phyloP scores from a whole-genome alignment of 2,329 filamentous ascomycete genomes.

The Neocatenulostroma microsporum region DNA sequence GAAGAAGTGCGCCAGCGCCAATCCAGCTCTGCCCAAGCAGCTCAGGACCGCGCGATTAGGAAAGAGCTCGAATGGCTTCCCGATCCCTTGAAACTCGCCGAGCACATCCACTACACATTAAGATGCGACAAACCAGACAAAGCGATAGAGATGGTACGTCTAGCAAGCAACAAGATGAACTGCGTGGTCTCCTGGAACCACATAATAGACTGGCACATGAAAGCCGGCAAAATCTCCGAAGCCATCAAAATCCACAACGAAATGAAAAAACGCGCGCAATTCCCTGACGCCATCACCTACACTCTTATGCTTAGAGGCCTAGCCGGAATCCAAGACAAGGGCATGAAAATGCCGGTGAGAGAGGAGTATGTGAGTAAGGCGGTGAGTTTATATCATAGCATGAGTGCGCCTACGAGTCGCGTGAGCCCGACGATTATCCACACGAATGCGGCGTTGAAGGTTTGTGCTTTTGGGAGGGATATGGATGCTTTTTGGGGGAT shows the following conservation, averaged over 20 bases:
- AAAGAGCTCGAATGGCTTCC: slow-evolving; percentile 55
- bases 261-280: slow-evolving; percentile 91
- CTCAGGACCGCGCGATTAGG: slow-evolving; percentile 32
- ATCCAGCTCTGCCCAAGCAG: too few species aligned
- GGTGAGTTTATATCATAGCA: slow-evolving; percentile 66
- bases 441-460: slow-evolving; percentile 77
- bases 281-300: slow-evolving; percentile 74
- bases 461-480: slow-evolving; percentile 66
- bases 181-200: slow-evolving; percentile 82
- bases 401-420: slow-evolving; percentile 55
- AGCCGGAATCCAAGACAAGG: slow-evolving; percentile 28
- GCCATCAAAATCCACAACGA: slow-evolving; percentile 87
- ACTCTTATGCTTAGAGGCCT: slow-evolving; percentile 75
- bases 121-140: slow-evolving; percentile 53
- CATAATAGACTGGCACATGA: slow-evolving; percentile 64
- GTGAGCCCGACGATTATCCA: slow-evolving; percentile 72
- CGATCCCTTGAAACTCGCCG: slow-evolving; percentile 66
- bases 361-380: slow-evolving; percentile 59
- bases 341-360: slow-evolving; percentile 48
- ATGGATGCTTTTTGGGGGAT: slow-evolving; percentile 75
- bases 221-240: slow-evolving; percentile 50
- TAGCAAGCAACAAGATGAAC: slow-evolving; percentile 57
- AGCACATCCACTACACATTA: slow-evolving; percentile 58
- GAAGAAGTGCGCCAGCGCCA: slow-evolving; percentile 7
- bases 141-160: slow-evolving; percentile 59